A percentile compares a stretch with the other conserved stretches of the same genome.
Evolutionary conservation across 805 yeast species (phyloP).

Genomic region (Danielozyma ontarioensis): DNA sequence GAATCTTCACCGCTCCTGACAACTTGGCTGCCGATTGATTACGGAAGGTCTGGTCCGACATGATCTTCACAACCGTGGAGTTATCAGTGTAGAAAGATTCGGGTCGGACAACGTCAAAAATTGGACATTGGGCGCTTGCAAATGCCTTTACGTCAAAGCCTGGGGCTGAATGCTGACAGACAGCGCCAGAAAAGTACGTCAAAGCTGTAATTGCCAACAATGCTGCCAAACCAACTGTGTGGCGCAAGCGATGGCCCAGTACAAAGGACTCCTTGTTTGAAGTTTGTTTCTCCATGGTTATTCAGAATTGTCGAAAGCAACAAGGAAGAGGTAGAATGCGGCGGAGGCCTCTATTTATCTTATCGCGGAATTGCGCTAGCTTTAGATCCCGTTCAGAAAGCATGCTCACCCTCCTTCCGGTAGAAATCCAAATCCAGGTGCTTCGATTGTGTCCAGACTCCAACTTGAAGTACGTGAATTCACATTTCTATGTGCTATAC

Average conservation of each 20-base stretch:
- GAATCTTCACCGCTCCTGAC: constrained; percentile 11
- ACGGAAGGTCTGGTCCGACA: constrained; percentile 19
- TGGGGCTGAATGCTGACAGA: no score
- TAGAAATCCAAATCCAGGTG: constrained; percentile 38
- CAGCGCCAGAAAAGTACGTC: no score
- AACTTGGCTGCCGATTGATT: constrained; percentile 9
- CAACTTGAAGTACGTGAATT: constrained; percentile 27
- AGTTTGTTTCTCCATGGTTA: not conserved
- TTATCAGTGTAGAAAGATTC: constrained; percentile 18
- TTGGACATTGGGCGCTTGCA: no score
- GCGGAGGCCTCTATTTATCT: no score
- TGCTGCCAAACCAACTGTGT: no score
- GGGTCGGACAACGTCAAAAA: constrained; percentile 20
- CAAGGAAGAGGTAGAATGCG: no score
- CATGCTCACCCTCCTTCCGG: constrained; percentile 27
- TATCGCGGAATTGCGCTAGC: no score
- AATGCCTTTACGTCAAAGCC: no score
- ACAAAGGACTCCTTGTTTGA: no score
- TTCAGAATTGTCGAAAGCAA: not conserved
- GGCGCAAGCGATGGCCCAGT: not conserved
- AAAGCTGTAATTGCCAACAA: no score
- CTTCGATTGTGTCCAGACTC: constrained; percentile 28
- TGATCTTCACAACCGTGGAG: constrained; percentile 23
- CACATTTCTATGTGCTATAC: constrained; percentile 45
- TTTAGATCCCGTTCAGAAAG: no score